Evolutionary conservation across 176 grass and related monocot genomes (phyloP), one percentile per base, ranked within the genome.

Genomic region (Pontederia crassipes): DNA sequence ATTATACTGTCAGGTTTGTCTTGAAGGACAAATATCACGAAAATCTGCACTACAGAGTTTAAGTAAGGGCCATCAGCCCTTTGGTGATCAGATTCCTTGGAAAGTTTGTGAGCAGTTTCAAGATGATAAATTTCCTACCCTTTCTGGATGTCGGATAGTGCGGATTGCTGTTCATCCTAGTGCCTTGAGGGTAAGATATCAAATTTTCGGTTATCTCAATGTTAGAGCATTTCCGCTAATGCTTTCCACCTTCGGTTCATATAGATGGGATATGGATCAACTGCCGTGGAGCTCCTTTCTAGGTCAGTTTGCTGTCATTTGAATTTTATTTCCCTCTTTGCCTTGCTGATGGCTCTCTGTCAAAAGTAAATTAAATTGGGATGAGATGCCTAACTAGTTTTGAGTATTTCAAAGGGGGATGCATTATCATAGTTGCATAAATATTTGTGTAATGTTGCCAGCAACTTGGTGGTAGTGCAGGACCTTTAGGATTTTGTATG

Each of bases 21-120:
- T 97, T 59, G 93, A 97, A 97, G 93, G 93, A 68, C 81, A 91
- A 83, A 88, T 97, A 74, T 97, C 87, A 63, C 78, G 46, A 17
- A 82, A 91, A 72, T 91, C 87, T n/a, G 87, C 87, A 61, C 65
- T 97, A 59, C 85, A 78, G 74, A 97, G 87, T 86, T 71, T 97
- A 64, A 97, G 57, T 8, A 79, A 91, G 75, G 93, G 93, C 8
- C 81, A 52, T 50, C 62, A 79, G 17, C 93, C 93, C 71, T 85
- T 65, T 46, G 92, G 93, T 17, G 93, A 97, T 88, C 87, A 91
- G 72, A 91, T 97, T 73, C 93, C 93, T 57, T 97, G 93, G 93
- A 97, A 90, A 76, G 91, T 97, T 74, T 97, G 87, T 12, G 84
- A 97, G 69, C 93, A 97, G 52, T 97, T 97, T 75, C 86, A 90